Evolutionary conservation across 371 early-diverging fungal genomes (phyloP), one percentile per base, ranked within the genome.

Genomic region (Mucor irregularis): DNA sequence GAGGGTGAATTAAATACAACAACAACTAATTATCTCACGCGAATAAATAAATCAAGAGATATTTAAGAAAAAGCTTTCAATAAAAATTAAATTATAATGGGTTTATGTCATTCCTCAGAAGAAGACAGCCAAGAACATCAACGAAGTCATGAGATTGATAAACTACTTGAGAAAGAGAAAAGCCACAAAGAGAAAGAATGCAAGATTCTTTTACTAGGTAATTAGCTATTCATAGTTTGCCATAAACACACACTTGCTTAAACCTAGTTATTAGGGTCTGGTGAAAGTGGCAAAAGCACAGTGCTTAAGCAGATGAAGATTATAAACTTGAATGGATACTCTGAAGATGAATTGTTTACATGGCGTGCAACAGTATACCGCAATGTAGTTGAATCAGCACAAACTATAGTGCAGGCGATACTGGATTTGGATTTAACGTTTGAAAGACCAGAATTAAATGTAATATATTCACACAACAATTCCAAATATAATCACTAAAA

Each of bases 221-320:
- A 9, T 28, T 10, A 26, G 11, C 6, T 30, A 24, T 25, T 44
- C 2, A 48, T 34, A 21, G 19, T 24, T 21, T 11, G 17, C 28
- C 14, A 21, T 34, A 19, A 25, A 47, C 9, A n/a, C 13, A 29
- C 17, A 50, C 29, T 50, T 10, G 22, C 17, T 5, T 10, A 2
- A 11, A 28, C 7, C 9, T 8, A 17, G 13, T 25, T n/a, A 21
- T 3, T 45, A 87, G 90, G 94, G 17, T 88, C 87, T 71, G 94
- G 93, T 52, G 95, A 94, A 71, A 90, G 91, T 31, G 95, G 95
- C 43, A 93, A 94, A 67, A 89, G 90, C 49, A 95, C 95, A 37
- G 88, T 95, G 64, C 84, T 94, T 29, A 95, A 95, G 53, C 95
- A 95, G 71, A 93, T 95, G 93, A 92, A 92, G 63, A 89, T 96